Evolutionary conservation across 2,329 filamentous ascomycete genomes (phyloP).

Genomic region (Penicillium glabrum): DNA sequence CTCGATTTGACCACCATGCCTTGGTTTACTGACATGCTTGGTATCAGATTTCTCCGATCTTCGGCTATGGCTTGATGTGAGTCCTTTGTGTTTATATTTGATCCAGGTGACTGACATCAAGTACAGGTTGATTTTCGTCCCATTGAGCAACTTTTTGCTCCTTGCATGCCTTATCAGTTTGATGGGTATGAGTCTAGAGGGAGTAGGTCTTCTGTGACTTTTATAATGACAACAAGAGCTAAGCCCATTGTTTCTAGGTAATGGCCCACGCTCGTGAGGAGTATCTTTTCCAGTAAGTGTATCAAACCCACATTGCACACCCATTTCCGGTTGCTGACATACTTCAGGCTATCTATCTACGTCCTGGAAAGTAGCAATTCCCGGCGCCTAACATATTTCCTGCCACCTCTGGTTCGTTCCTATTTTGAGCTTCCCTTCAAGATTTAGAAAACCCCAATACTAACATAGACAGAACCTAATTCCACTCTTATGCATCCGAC

Average conservation of each 20-base stretch:
- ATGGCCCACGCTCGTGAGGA: slow-evolving; percentile 63
- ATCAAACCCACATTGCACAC: background rate
- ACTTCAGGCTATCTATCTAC: slow-evolving; percentile 42
- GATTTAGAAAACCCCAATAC: slow-evolving; percentile 9
- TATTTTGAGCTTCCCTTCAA: background rate
- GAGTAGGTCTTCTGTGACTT: slow-evolving; percentile 35
- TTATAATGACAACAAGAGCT: background rate
- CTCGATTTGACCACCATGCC: slow-evolving; percentile 36
- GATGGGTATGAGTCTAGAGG: slow-evolving; percentile 59
- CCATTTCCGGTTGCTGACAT: slow-evolving; percentile 1
- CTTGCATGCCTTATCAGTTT: slow-evolving; percentile 60
- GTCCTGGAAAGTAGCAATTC: slow-evolving; percentile 49
- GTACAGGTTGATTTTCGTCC: slow-evolving; percentile 57
- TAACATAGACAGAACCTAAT: slow-evolving; percentile 54
- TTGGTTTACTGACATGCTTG: slow-evolving; percentile 39
- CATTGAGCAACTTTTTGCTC: slow-evolving; percentile 61
- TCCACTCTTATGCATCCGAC: slow-evolving; percentile 56
- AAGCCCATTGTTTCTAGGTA: slow-evolving; percentile 43
- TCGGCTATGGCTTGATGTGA: slow-evolving; percentile 42
- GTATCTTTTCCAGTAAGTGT: slow-evolving; percentile 58
- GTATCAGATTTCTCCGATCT: slow-evolving; percentile 42
- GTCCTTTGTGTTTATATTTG: slow-evolving; percentile 12
- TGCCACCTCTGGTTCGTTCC: slow-evolving; percentile 46
- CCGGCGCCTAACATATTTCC: slow-evolving; percentile 47
- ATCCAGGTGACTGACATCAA: slow-evolving; percentile 12